Evolutionary conservation across 2,329 filamentous ascomycete species (phyloP).

Genomic region (Akanthomyces uredinophilus): DNA sequence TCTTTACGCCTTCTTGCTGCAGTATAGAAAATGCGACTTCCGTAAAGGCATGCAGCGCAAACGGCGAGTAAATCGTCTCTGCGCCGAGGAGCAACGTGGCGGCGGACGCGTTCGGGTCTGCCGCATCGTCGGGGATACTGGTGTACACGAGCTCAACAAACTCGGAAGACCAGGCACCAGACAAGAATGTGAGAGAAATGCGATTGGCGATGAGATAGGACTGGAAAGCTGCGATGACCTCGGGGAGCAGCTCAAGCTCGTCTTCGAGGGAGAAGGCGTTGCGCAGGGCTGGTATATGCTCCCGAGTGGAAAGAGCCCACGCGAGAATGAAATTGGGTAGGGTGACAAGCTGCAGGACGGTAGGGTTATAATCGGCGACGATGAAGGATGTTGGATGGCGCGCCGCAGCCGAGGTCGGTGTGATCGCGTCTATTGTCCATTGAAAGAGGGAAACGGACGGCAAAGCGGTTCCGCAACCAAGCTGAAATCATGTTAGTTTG

Average conservation of each 20-base stretch:
- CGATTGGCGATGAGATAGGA: constrained; percentile 42
- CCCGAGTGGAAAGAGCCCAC: constrained; percentile 51
- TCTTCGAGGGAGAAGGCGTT: constrained; percentile 47
- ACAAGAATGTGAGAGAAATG: constrained; percentile 62
- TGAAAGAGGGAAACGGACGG: constrained; percentile 69
- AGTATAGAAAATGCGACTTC: constrained; percentile 60
- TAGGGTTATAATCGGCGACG: constrained; percentile 74
- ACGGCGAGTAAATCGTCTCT: constrained; percentile 79
- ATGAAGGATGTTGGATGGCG: constrained; percentile 49
- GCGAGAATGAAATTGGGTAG: constrained; percentile 71
- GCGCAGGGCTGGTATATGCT: constrained; percentile 33
- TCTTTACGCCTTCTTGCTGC: constrained; percentile 33
- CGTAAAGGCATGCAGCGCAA: constrained; percentile 63
- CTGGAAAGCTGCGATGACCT: constrained; percentile 55
- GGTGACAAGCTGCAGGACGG: constrained; percentile 72
- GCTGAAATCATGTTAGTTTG: constrained; percentile 36
- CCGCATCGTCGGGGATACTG: constrained; percentile 14
- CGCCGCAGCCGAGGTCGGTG: neutral
- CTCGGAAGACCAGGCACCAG: constrained; percentile 66
- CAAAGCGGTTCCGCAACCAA: constrained; percentile 74
- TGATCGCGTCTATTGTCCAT: constrained; percentile 36
- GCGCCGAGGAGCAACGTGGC: constrained; percentile 60
- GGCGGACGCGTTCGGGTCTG: constrained; percentile 5
- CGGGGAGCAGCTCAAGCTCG: constrained; percentile 59
- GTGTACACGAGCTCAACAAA: constrained; percentile 57